Evolutionary conservation across 169 alveolate genomes (phyloP).

Genomic region (Amoebophrya sp.): DNA sequence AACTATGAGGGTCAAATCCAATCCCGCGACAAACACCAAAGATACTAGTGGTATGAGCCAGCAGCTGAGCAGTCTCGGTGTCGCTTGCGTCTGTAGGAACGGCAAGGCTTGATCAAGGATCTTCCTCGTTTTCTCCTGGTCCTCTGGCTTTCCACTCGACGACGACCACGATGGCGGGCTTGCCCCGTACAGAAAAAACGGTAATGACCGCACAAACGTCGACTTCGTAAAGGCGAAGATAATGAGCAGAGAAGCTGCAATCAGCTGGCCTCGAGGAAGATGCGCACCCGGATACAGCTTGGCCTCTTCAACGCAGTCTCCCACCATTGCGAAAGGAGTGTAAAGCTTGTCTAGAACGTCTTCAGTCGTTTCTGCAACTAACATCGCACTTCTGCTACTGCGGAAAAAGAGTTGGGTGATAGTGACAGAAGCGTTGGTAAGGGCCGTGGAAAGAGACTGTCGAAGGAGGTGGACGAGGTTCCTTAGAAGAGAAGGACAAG

Average conservation of each 20-base stretch:
- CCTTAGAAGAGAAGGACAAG: too few relatives aligned
- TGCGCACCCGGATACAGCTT: too few relatives aligned
- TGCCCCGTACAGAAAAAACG: neutral
- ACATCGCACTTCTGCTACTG: too few relatives aligned
- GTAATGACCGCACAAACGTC: neutral
- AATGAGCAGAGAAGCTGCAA: neutral
- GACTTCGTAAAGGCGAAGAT: neutral
- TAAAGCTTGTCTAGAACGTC: too few relatives aligned
- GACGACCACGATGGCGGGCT: neutral
- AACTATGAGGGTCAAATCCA: neutral
- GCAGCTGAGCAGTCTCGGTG: neutral
- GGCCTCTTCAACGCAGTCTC: too few relatives aligned
- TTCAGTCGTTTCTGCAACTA: too few relatives aligned
- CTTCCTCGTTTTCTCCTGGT: neutral
- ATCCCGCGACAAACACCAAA: neutral
- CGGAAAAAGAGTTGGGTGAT: too few relatives aligned
- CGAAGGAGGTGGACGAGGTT: too few relatives aligned
- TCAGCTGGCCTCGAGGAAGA: too few relatives aligned
- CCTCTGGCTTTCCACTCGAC: neutral
- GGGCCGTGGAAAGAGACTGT: too few relatives aligned
- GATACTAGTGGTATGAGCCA: neutral
- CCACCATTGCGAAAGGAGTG: too few relatives aligned
- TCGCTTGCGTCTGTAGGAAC: neutral
- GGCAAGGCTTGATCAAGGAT: neutral
- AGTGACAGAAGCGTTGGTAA: too few relatives aligned